Percentiles rank a stretch among this genome's conserved stretches.
These are phyloP conservation scores for Aspergillus viridinutans DNA, from an alignment of 2,329 filamentous ascomycete species.

Conservation along the genomic window DNA sequence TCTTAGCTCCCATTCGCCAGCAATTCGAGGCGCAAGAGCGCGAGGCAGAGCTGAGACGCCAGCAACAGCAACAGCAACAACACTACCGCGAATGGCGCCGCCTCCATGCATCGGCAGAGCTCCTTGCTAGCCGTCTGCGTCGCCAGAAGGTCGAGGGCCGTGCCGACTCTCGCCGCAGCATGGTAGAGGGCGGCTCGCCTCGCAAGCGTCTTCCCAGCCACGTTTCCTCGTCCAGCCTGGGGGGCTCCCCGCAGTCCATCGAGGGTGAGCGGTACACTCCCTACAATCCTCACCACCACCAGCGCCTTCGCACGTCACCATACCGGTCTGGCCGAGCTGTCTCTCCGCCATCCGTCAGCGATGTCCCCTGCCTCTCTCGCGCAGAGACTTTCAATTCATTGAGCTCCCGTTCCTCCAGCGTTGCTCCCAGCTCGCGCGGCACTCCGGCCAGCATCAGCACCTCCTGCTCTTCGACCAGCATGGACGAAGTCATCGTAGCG, in stretches of 20 bases:
- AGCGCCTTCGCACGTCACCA: conserved; percentile 30
- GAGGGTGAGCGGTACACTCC: conserved; percentile 36
- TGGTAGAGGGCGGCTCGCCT: conserved; percentile 8
- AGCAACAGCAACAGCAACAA: background rate
- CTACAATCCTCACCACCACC: conserved; percentile 24
- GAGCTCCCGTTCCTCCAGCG: conserved; percentile 42
- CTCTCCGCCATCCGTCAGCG: conserved; percentile 42
- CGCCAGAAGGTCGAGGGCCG: conserved; percentile 34
- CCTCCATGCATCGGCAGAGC: conserved; percentile 33
- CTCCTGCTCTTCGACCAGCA: conserved; percentile 31
- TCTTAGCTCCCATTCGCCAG: conserved; percentile 77
- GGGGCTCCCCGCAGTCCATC: conserved; percentile 25
- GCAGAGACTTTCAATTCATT: conserved; percentile 39
- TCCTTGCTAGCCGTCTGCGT: conserved; percentile 33
- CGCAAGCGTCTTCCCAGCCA: conserved; percentile 26
- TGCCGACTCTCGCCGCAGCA: conserved; percentile 19
- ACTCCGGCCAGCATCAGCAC: conserved; percentile 42
- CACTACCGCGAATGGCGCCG: conserved; percentile 35
- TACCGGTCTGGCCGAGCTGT: conserved; percentile 35
- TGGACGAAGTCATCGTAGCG: conserved; percentile 32
- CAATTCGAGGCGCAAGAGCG: conserved; percentile 52
- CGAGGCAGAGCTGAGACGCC: conserved; percentile 29
- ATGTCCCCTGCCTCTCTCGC: conserved; percentile 41
- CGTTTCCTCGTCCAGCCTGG: conserved; percentile 25
- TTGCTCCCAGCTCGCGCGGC: conserved; percentile 41